Conservation (phyloP, 202 grass and related monocot genomes). For the Zizania palustris region DNA sequence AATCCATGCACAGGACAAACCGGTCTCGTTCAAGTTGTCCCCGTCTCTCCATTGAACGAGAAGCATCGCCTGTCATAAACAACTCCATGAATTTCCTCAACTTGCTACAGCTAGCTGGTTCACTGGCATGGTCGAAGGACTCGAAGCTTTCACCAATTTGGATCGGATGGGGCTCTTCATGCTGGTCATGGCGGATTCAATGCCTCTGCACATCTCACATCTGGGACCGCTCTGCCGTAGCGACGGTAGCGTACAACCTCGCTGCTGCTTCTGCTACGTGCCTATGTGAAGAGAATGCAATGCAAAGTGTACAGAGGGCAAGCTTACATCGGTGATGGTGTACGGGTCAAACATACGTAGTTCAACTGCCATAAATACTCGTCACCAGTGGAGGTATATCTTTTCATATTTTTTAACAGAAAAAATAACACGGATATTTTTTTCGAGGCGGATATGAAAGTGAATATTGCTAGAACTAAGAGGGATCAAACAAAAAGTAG, state of each 20-base stretch:
- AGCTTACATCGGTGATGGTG: background rate
- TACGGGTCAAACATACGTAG: slow-evolving; percentile 4
- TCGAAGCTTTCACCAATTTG: background rate
- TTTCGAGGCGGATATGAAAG: no score
- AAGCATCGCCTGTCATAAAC: background rate
- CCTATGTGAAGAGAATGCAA: background rate
- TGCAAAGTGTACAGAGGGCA: background rate
- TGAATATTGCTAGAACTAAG: no score
- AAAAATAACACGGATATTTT: no score
- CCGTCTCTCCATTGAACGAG: background rate
- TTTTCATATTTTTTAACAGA: no score
- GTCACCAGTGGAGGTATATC: background rate
- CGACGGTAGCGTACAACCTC: background rate
- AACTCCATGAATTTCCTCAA: background rate
- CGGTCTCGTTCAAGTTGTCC: background rate
- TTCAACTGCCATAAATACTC: background rate
- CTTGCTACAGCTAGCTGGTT: background rate
- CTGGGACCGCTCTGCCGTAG: slow-evolving; percentile 1
- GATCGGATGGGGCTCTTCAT: background rate
- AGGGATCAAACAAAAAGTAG: no score
- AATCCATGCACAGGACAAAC: slow-evolving; percentile 24
- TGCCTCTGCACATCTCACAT: background rate
- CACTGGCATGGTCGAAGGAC: no score
- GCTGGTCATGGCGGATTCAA: slow-evolving; percentile 21
- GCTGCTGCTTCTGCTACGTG: background rate